phyloP scores from a whole-genome alignment of 2,329 filamentous ascomycete genomes.

The Colletotrichum somersetense region DNA sequence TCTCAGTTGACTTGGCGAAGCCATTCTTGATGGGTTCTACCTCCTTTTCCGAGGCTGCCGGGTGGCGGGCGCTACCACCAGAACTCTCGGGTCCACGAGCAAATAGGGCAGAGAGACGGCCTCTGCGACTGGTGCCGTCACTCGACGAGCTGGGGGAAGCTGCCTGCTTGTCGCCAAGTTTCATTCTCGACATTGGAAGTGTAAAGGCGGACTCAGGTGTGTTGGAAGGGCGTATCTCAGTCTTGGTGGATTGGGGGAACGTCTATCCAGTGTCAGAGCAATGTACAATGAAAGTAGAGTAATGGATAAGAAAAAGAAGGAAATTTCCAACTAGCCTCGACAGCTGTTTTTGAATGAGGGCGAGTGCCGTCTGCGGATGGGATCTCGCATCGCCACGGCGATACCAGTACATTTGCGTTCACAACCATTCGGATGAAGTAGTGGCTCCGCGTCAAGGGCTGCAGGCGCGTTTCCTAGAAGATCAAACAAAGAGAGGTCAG shows the following conservation, averaged over 20 bases:
- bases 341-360: neutral
- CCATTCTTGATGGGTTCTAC: neutral
- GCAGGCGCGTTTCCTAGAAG: neutral
- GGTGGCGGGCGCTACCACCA: neutral
- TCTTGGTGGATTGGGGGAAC: neutral
- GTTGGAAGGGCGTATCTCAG: neutral
- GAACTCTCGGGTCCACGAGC: neutral
- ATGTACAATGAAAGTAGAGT: constrained; percentile 1
- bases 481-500: neutral
- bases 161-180: neutral
- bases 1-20: neutral
- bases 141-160: neutral
- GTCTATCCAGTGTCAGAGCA: constrained; percentile 4
- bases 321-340: neutral
- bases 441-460: neutral
- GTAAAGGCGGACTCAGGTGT: neutral
- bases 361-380: neutral
- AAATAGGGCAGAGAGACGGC: constrained; percentile 27
- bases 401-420: neutral
- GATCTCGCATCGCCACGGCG: constrained; percentile 2
- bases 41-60: neutral
- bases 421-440: neutral
- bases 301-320: neutral
- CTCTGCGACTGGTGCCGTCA: constrained; percentile 2
- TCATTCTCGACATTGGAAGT: constrained; percentile 20